phyloP scores from a whole-genome alignment of 2,329 filamentous ascomycete species.

The Aaosphaeria arxii region DNA sequence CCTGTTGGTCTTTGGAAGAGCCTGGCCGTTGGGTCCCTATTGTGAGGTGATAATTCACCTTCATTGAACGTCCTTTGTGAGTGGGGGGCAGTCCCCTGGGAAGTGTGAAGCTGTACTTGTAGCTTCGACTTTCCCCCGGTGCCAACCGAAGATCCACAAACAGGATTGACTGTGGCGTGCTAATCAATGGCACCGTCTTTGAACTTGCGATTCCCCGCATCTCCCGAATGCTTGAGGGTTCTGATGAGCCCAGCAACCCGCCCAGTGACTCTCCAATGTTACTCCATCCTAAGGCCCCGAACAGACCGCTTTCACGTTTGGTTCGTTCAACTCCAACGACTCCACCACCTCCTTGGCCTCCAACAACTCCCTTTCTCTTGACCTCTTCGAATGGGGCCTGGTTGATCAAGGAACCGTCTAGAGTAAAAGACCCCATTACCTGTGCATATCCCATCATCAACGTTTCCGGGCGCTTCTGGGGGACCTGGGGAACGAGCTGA shows the following conservation, averaged over 20 bases:
- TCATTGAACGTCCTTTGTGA: constrained; percentile 88
- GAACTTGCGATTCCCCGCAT: constrained; percentile 87
- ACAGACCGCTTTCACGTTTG: constrained; percentile 74
- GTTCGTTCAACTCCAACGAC: constrained; percentile 76
- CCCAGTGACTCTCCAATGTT: constrained; percentile 84
- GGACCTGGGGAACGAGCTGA: constrained; percentile 29
- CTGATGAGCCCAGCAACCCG: constrained; percentile 79
- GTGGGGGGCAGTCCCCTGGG: constrained; percentile 88
- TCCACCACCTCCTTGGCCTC: constrained; percentile 76
- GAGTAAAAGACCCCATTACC: constrained; percentile 83
- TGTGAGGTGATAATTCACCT: constrained; percentile 85
- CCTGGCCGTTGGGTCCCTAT: constrained; percentile 88
- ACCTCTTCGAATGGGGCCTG: constrained; percentile 90
- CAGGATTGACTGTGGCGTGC: constrained; percentile 89
- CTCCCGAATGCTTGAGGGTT: constrained; percentile 90
- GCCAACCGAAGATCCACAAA: constrained; percentile 89
- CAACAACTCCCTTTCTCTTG: constrained; percentile 88
- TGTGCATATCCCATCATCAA: constrained; percentile 99
- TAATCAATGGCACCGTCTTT: constrained; percentile 85
- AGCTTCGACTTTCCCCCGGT: constrained; percentile 85
- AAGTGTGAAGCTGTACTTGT: constrained; percentile 80
- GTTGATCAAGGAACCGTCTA: constrained; percentile 89
- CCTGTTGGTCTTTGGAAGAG: constrained; percentile 69
- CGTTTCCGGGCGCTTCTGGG: constrained; percentile 61
- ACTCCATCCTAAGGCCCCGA: constrained; percentile 84